Evolutionary conservation across 495 filamentous ascomycete species (phyloP).

Genomic region (Aspergillus mulundensis): DNA sequence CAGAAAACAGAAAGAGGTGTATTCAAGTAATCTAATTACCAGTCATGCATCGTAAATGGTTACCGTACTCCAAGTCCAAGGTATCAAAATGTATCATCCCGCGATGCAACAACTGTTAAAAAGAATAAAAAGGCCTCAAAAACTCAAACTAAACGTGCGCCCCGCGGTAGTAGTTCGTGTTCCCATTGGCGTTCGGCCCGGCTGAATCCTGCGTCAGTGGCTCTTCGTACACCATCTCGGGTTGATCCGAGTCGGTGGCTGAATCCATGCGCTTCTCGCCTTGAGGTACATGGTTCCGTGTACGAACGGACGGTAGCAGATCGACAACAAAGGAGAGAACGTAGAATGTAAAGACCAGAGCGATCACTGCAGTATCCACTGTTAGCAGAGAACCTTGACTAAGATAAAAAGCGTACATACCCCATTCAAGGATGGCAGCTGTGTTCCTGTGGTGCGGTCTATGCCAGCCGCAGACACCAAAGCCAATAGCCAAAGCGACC

Average conservation of each 20-base stretch:
- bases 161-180: slow-evolving; percentile 28
- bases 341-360: slow-evolving; percentile 88
- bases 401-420: slow-evolving; percentile 22
- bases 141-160: slow-evolving; percentile 7
- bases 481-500: slow-evolving; percentile 66
- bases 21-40: slow-evolving; percentile 3
- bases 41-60: slow-evolving; percentile 2
- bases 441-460: slow-evolving; percentile 38
- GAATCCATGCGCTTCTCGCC: slow-evolving; percentile 37
- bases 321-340: slow-evolving; percentile 86
- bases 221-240: slow-evolving; percentile 29
- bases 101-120: neutral
- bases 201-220: slow-evolving; percentile 38
- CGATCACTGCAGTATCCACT: slow-evolving; percentile 53
- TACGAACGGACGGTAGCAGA: slow-evolving; percentile 72
- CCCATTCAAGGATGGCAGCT: slow-evolving; percentile 69
- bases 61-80: neutral
- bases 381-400: neutral
- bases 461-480: slow-evolving; percentile 37
- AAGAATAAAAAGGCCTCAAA: neutral
- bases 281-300: slow-evolving; percentile 48
- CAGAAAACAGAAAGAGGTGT: neutral
- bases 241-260: slow-evolving; percentile 12
- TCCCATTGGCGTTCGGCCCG: slow-evolving; percentile 29
- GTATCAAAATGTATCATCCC: neutral